These are phyloP conservation scores for Fusarium longipes DNA, from an alignment of 2,329 filamentous ascomycete genomes.

Conservation along the genomic window DNA sequence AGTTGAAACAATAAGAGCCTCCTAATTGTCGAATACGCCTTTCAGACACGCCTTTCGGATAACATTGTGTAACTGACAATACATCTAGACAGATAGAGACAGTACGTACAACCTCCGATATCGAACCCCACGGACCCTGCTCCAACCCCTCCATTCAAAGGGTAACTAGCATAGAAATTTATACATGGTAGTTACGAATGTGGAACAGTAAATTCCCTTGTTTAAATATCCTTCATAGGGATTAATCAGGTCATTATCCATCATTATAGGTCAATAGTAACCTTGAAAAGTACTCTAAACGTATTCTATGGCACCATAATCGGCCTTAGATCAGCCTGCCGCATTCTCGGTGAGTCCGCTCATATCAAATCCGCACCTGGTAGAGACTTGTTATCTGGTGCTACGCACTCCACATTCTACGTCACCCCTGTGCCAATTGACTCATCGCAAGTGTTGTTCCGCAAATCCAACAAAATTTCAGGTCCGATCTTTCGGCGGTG, in stretches of 20 bases:
- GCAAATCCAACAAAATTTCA: conserved; percentile 42
- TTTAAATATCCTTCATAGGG: neutral
- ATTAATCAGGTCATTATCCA: conserved; percentile 16
- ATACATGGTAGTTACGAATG: neutral
- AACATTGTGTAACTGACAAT: neutral
- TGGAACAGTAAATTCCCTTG: neutral
- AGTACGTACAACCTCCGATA: conserved; percentile 41
- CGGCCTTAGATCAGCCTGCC: conserved; percentile 27
- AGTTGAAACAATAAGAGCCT: neutral
- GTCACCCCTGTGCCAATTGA: conserved; percentile 39
- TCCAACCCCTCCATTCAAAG: conserved; percentile 22
- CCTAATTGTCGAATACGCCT: neutral
- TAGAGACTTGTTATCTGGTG: conserved; percentile 17
- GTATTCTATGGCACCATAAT: conserved; percentile 20
- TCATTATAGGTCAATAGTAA: neutral
- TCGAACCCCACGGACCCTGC: conserved; percentile 34
- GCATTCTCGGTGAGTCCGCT: conserved; percentile 30
- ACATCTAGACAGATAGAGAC: conserved; percentile 28
- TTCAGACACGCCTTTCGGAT: conserved; percentile 13
- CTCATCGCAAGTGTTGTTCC: conserved; percentile 21
- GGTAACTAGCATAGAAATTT: neutral
- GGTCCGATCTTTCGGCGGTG: conserved; percentile 47
- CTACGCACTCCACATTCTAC: conserved; percentile 1
- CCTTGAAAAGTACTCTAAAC: neutral
- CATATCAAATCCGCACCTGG: conserved; percentile 31